Evolutionary conservation across 441 rosid genomes (phyloP), one percentile per base, ranked within the genome.

Genomic region (Viola pubescens): DNA sequence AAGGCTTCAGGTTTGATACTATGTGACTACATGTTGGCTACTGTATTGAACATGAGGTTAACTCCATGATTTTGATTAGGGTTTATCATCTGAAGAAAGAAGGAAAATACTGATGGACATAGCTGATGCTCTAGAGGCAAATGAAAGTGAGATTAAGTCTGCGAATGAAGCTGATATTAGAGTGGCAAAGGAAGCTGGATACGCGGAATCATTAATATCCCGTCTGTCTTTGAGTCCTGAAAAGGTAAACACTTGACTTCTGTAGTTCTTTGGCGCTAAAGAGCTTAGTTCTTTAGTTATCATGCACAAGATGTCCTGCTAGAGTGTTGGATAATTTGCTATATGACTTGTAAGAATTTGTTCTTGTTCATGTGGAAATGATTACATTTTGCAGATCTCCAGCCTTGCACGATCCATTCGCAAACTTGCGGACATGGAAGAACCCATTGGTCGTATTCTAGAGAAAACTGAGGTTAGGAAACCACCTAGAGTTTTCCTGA

Each of bases 121-220:
- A 58, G 96, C 96, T 61, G 80, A 79, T 53, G 87, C 90, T 12
- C 82, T 88, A 5, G 88, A 79, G 73, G 84, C 79, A 59, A 88
- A 82, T 60, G 77, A 76, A 77, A 77, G 73, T 45, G 60, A 46
- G 70, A 82, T 88, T 60, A 76, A 50, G 63, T 62, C 66, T 48
- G 88, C 85, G 77, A 88, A 88, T 65, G 83, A 79, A 65, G 79
- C 84, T 59, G 96, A 85, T 74, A 79, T 88, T 55, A 82, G 73
- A 67, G 84, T 67, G 54, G 96, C 96, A 52, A 75, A 79, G 74
- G 58, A 71, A 65, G 85, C 75, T 54, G 88, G 92, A 73, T 83
- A 80, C 68, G 87, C 76, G 49, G 80, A 73, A 72, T 68, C 92
- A 55, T 69, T 85, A 81, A 70, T 85, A 55, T 77, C 87, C 71